Conservation (phyloP, 768 basidiomycete genomes). For the Leccinum pellstonianum region DNA sequence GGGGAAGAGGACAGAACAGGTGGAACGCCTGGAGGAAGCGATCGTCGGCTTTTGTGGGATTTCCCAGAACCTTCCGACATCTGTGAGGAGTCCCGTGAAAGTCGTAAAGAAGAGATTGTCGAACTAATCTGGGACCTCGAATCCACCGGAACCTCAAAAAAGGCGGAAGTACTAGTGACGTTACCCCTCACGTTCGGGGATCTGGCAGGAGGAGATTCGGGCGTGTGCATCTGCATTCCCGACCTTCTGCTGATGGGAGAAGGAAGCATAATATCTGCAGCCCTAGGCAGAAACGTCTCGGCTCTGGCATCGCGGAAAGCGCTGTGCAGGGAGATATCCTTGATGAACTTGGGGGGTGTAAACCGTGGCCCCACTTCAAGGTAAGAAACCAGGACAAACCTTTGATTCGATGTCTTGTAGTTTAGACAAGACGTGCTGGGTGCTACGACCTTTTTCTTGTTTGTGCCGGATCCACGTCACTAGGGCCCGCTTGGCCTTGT, state of each 20-base stretch:
- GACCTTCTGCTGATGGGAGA: constrained; percentile 1
- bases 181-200: background rate
- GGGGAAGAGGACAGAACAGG: constrained; percentile 1
- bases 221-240: background rate
- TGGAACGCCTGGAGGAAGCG: constrained; percentile 1
- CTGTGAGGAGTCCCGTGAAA: constrained; percentile 8
- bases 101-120: background rate
- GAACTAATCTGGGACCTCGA: background rate
- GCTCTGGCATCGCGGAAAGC: constrained; percentile 37
- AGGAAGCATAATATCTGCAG: constrained; percentile 29
- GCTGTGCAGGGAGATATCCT: constrained; percentile 24
- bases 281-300: constrained; percentile 26
- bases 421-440: constrained; percentile 32
- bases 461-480: constrained; percentile 32
- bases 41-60: background rate
- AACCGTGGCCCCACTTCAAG: background rate
- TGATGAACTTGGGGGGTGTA: constrained; percentile 28
- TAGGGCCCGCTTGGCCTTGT: constrained; percentile 26
- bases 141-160: background rate
- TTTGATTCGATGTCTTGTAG: constrained; percentile 30
- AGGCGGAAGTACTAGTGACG: background rate
- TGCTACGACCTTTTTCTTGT: constrained; percentile 29
- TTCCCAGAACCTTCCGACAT: background rate
- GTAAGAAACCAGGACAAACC: constrained; percentile 10
- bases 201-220: background rate